Percentiles rank a stretch among this genome's conserved stretches.
phyloP scores from a whole-genome alignment of 2,329 filamentous ascomycete genomes.

The Graphilbum ipis-grandicollis region DNA sequence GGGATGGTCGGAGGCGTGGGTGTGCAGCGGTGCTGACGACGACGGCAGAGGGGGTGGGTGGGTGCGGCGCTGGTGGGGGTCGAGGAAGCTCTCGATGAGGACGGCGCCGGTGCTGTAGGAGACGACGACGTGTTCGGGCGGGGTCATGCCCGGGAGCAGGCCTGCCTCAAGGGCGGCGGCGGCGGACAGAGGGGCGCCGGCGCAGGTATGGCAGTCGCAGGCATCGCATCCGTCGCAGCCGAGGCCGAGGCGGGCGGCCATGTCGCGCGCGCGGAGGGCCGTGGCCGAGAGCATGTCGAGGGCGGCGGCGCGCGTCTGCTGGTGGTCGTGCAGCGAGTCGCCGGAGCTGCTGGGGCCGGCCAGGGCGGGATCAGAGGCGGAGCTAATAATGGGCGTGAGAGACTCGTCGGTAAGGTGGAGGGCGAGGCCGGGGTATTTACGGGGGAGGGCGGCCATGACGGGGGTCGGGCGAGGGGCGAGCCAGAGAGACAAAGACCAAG shows the following conservation, averaged over 20 bases:
- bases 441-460: slow-evolving; percentile 24
- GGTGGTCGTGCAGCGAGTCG: slow-evolving; percentile 1
- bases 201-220: no score
- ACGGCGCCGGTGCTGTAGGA: slow-evolving; percentile 27
- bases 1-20: slow-evolving; percentile 4
- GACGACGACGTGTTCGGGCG: slow-evolving; percentile 38
- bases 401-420: slow-evolving; percentile 40
- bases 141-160: slow-evolving; percentile 30
- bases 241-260: slow-evolving; percentile 33
- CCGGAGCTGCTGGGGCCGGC: no score
- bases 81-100: slow-evolving; percentile 25
- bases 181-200: no score
- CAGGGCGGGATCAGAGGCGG: slow-evolving; percentile 8
- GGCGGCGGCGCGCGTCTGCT: slow-evolving; percentile 19
- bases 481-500: no score
- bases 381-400: slow-evolving; percentile 39
- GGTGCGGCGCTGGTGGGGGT: slow-evolving; percentile 12
- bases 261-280: slow-evolving; percentile 34
- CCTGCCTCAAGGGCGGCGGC: no score
- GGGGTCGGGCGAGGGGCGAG: no score
- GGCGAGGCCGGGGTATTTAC: slow-evolving; percentile 31
- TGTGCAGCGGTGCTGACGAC: not conserved
- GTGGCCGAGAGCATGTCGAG: slow-evolving; percentile 33
- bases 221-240: slow-evolving; percentile 34
- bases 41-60: not conserved